Conservation (phyloP, 2,329 filamentous ascomycete species). For the Paraconiothyrium brasiliense region DNA sequence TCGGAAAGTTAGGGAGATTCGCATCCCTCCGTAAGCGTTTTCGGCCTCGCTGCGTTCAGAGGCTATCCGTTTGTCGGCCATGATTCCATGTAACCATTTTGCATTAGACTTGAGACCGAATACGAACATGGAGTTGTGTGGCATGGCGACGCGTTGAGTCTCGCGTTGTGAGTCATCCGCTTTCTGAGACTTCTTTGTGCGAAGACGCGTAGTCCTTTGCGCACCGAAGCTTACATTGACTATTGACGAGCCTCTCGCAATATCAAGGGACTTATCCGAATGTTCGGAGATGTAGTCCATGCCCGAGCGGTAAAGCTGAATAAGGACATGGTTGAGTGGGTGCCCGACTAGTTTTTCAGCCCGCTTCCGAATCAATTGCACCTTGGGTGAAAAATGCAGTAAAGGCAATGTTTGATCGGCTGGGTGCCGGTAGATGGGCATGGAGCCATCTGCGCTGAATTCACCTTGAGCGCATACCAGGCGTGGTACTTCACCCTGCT, state of each 20-base stretch:
- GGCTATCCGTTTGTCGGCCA: conserved; percentile 78
- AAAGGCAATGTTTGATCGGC: conserved; percentile 86
- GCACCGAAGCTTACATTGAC: conserved; percentile 95
- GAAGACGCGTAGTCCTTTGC: conserved; percentile 86
- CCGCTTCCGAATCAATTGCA: conserved; percentile 71
- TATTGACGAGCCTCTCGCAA: conserved; percentile 80
- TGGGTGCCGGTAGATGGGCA: conserved; percentile 94
- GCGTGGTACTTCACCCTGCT: conserved; percentile 88
- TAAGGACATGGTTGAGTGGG: conserved; percentile 86
- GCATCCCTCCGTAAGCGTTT: conserved; percentile 74
- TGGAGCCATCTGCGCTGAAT: conserved; percentile 72
- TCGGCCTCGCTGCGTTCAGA: conserved; percentile 75
- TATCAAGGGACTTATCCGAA: conserved; percentile 95
- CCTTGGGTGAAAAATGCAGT: conserved; percentile 76
- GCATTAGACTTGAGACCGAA: conserved; percentile 84
- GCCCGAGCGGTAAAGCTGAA: conserved; percentile 90
- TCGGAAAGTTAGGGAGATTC: conserved; percentile 93
- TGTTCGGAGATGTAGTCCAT: conserved; percentile 95
- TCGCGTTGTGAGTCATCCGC: conserved; percentile 43
- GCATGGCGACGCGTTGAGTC: conserved; percentile 75
- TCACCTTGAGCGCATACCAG: conserved; percentile 89
- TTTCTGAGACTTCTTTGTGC: conserved; percentile 72
- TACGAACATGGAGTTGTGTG: conserved; percentile 88
- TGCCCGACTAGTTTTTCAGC: conserved; percentile 81
- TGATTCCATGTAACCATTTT: conserved; percentile 92